Evolutionary conservation across 2,329 filamentous ascomycete species (phyloP).

Genomic region (Alternaria sp.): DNA sequence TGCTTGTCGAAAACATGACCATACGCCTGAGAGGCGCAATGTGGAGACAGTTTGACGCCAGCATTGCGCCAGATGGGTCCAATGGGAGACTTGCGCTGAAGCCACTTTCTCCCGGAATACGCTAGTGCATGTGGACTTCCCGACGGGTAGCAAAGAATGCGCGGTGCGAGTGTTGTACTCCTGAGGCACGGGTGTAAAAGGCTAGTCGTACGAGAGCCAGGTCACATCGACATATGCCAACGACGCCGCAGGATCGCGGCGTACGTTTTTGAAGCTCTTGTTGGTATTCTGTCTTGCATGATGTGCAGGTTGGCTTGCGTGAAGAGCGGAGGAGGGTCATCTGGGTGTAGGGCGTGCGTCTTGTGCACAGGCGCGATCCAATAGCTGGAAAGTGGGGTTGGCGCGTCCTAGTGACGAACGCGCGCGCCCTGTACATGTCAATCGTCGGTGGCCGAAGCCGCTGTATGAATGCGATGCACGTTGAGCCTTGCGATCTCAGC

Average conservation of each 20-base stretch:
- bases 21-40: not conserved
- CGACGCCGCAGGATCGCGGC: not conserved
- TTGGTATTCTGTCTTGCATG: not conserved
- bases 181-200: not conserved
- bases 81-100: not conserved
- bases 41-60: not conserved
- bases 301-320: not conserved
- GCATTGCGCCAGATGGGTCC: not conserved
- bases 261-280: not conserved
- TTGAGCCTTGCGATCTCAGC: not conserved
- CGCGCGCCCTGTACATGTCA: conserved; percentile 14
- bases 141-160: not conserved
- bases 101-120: not conserved
- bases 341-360: conserved; percentile 6
- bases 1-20: not conserved
- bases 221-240: not conserved
- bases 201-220: not conserved
- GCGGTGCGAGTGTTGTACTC: not conserved
- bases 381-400: not conserved
- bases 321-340: not conserved
- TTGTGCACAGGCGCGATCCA: not conserved
- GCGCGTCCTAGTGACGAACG: not conserved
- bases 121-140: not conserved
- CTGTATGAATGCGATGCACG: not conserved
- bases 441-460: not conserved